Conservation (phyloP, 2,329 filamentous ascomycete genomes). For the Dactylellina haptotyla region DNA sequence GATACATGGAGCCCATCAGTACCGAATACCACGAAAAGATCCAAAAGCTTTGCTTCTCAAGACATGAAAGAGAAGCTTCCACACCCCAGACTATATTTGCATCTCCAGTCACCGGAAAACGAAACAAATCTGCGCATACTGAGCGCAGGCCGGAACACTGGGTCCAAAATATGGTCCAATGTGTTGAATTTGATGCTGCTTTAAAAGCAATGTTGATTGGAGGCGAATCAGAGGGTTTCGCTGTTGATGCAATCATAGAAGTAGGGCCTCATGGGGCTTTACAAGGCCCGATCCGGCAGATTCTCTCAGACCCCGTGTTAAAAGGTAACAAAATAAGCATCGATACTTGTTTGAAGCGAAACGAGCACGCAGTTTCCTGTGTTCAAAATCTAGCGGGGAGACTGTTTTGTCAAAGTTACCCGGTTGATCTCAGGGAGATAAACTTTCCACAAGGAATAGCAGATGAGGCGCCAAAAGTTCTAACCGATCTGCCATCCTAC, state of each 20-base stretch:
- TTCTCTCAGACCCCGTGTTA: slow-evolving; percentile 5
- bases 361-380: neutral
- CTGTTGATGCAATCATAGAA: slow-evolving; percentile 48
- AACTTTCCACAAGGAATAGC: slow-evolving; percentile 29
- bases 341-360: neutral
- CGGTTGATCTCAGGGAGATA: slow-evolving; percentile 13
- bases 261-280: slow-evolving; percentile 55
- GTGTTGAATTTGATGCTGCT: slow-evolving; percentile 1
- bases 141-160: neutral
- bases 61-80: neutral
- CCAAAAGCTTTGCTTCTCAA: neutral
- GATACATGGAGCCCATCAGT: slow-evolving; percentile 61
- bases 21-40: slow-evolving; percentile 58
- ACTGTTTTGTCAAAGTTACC: slow-evolving; percentile 50
- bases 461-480: slow-evolving; percentile 6
- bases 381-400: neutral
- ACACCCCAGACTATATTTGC: neutral
- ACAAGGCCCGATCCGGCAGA: slow-evolving; percentile 40
- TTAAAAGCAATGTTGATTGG: neutral
- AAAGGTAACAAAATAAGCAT: slow-evolving; percentile 6
- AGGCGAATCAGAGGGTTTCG: neutral
- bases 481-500: slow-evolving; percentile 49
- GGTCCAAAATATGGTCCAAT: neutral
- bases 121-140: neutral
- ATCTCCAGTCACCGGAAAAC: slow-evolving; percentile 1